Evolutionary conservation across 2,329 filamentous ascomycete species (phyloP), one percentile per base, ranked within the genome.

Genomic region (Conoideocrella luteorostrata): DNA sequence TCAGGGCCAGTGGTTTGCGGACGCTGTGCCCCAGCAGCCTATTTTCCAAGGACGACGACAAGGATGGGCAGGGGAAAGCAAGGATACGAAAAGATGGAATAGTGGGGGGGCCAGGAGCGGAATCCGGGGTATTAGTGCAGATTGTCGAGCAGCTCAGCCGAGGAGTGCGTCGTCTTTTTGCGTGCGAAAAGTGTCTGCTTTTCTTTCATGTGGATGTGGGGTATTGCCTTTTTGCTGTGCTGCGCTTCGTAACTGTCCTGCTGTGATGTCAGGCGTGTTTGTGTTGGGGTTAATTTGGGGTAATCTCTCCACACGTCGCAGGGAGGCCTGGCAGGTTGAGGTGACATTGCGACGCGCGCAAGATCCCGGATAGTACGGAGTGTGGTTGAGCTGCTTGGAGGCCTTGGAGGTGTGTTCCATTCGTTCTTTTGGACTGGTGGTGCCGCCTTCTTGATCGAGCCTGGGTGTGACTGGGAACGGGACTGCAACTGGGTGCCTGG

Each of bases 71-170:
- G 26, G 26, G 26, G 26, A 7, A 29, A 29, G 26, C 9, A 29
- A 13, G 26, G 9, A 29, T 9, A 29, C 21, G 13, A 32, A 32
- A n/a, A 11, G 17, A 11, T 32, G 5, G 29, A 11, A 15, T n/a
- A 11, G 29, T 32, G 29, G 13, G 29, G 29, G 29, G 29, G 6
- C 17, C 17, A 22, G 17, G 33, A 17, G 5, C 12, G 11, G 28
- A 41, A 41, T 33, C 39, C 20, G 39, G 39, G 39, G 39, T 33
- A 41, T 32, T 32, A 32, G 29, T 32, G 7, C 13, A 38, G 34
- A 23, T 7, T 33, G 18, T 22, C 39, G 20, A 3, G 20, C 7
- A 9, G n/a, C 7, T 22, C 5, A 36, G 34, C 34, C 34, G 34
- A 36, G 34, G 34, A 36, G 13, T 38, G 9, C 13, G 6, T 13